Conservation (phyloP, 176 grass and related monocot species). For the Juncus inflexus region DNA sequence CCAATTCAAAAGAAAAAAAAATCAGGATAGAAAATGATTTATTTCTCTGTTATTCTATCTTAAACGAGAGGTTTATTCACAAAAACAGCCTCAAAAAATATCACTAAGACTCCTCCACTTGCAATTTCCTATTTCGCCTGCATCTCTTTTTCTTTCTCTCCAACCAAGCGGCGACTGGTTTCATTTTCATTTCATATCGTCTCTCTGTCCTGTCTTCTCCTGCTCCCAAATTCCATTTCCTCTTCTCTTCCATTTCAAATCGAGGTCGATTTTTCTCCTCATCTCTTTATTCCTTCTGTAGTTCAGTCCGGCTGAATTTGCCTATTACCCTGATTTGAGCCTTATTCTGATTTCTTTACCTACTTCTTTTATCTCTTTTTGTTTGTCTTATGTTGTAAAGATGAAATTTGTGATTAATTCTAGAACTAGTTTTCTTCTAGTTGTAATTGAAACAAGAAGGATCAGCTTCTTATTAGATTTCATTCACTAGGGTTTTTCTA, state of each 20-base stretch:
- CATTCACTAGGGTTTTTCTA: not conserved
- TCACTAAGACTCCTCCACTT: constrained; percentile 4
- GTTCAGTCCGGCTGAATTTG: not conserved
- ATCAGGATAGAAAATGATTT: too few relatives aligned
- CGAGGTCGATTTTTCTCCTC: constrained; percentile 19
- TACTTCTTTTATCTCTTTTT: too few relatives aligned
- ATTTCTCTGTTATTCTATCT: not conserved
- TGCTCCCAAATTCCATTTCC: not conserved
- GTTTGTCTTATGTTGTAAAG: too few relatives aligned
- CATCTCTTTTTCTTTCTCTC: not conserved
- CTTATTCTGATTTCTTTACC: too few relatives aligned
- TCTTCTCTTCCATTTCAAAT: constrained; percentile 14
- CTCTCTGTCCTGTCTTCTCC: constrained; percentile 22
- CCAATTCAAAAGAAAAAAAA: too few relatives aligned
- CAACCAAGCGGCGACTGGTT: constrained; percentile 30
- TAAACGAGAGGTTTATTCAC: not conserved
- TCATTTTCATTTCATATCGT: constrained; percentile 6
- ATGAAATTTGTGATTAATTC: not conserved
- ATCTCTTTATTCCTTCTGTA: constrained; percentile 7
- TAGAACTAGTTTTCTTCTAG: constrained; percentile 3
- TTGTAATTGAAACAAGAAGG: not conserved
- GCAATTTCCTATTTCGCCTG: constrained; percentile 16
- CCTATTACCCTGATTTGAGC: not conserved
- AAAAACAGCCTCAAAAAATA: not conserved
- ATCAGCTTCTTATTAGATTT: constrained; percentile 6